Base-by-base conservation (phyloP, 2,329 filamentous ascomycete species). In the Aspergillus bombycis region DNA sequence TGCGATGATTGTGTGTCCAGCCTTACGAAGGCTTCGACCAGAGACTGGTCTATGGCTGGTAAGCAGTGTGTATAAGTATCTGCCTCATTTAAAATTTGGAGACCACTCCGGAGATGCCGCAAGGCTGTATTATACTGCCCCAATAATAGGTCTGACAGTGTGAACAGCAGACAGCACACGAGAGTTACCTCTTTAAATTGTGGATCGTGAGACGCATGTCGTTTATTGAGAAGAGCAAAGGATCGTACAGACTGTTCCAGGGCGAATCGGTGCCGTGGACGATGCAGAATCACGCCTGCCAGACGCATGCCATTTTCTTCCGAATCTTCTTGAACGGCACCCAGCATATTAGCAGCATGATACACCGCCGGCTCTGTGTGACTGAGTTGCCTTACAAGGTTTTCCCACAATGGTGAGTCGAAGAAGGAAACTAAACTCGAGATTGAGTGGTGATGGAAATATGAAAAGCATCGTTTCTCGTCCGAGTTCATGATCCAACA, bases 231-330 rank as follows among this genome's bases (percentile, higher is more conserved):
- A 1, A 48, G 28, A 1, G 45, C 34, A 36, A 46, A 62, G 3
- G 60, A 55, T 7, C 60, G 55, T 16, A n/a, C 36, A 6, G 56
- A 43, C 28, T 62, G 60, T 21, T 62, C 60, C 11, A 62, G 38
- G 2, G 60, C 55, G 23, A 62, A 59, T 21, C 43, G 21, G 21
- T 62, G 55, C 30, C 56, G 52, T 10, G 32, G 26, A 6, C 30
- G 52, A 8, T 43, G 23, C 6, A 41, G 48, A 11, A 32, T 48
- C 4, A 58, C 32, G 0, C 48, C 46, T 8, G 36, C 43, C 21
- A 36, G 14, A 19, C 43, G 56, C 38, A 58, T 58, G 10, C 30
- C 21, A 19, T n/a, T 30, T 23, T 28, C 28, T 21, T 62, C 55
- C 0, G 57, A 38, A 10, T 54, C 55, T 28, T 46, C 46, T 8